Percentiles rank a stretch among this genome's conserved stretches.
Evolutionary conservation across 2,329 filamentous ascomycete species (phyloP).

Genomic region (Fusarium sp.): DNA sequence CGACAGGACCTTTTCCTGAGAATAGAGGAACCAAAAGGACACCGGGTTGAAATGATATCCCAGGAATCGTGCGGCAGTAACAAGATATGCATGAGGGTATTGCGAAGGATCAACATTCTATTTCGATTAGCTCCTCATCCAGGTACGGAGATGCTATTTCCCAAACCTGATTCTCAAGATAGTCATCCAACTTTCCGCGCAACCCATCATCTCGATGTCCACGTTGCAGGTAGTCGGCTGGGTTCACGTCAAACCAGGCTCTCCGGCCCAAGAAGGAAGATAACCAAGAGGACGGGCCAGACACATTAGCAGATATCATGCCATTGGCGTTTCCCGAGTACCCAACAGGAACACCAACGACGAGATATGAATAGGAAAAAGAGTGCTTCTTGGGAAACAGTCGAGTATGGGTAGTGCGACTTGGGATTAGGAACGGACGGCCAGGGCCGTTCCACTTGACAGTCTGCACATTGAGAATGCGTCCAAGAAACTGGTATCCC

Average conservation of each 20-base stretch:
- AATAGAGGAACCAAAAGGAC: constrained; percentile 82
- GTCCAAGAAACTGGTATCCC: not conserved
- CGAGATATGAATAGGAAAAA: constrained; percentile 75
- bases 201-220: constrained; percentile 61
- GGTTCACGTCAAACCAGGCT: constrained; percentile 66
- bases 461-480: not conserved
- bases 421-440: constrained; percentile 67
- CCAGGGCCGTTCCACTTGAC: constrained; percentile 14
- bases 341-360: constrained; percentile 72
- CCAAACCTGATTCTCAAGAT: constrained; percentile 64
- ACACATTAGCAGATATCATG: constrained; percentile 59
- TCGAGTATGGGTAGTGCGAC: constrained; percentile 69
- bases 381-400: constrained; percentile 72
- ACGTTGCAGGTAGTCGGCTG: constrained; percentile 67
- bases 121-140: constrained; percentile 23
- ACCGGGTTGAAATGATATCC: constrained; percentile 78
- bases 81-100: constrained; percentile 73
- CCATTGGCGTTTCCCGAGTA: constrained; percentile 63
- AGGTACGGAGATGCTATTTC: not conserved
- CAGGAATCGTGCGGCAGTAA: constrained; percentile 73
- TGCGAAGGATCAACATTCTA: constrained; percentile 65
- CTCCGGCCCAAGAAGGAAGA: constrained; percentile 45
- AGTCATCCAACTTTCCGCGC: constrained; percentile 67
- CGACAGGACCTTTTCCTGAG: constrained; percentile 61
- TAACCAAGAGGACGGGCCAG: constrained; percentile 30